Conservation (phyloP, 2,329 filamentous ascomycete species). For the Hypoxylon sp. region DNA sequence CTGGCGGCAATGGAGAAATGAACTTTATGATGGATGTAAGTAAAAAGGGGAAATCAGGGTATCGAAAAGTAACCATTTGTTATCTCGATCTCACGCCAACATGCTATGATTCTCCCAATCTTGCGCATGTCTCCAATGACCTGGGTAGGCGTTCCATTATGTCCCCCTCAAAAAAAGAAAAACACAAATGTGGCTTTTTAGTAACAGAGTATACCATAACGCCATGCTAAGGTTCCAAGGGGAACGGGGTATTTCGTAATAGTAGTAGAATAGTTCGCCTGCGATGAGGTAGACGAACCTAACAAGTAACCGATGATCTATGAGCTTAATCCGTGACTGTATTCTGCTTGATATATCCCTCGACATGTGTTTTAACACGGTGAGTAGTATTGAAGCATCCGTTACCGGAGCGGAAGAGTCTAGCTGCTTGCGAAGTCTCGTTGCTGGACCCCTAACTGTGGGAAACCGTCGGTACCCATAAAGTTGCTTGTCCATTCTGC, state of each 20-base stretch:
- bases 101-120: slow-evolving; percentile 4
- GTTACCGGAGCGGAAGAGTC: not conserved
- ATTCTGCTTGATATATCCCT: not conserved
- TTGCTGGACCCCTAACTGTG: slow-evolving; percentile 21
- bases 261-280: not conserved
- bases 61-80: slow-evolving; percentile 20
- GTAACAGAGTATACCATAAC: slow-evolving; percentile 13
- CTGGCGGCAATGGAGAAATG: not conserved
- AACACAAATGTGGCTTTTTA: not conserved
- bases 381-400: not conserved
- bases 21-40: not conserved
- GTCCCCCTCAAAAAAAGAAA: not conserved
- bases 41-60: slow-evolving; percentile 3
- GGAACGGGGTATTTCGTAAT: not conserved
- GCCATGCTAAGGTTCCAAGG: slow-evolving; percentile 9
- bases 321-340: not conserved
- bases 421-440: slow-evolving; percentile 1
- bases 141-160: no score
- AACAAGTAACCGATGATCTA: not conserved
- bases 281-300: not conserved
- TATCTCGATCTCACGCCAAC: slow-evolving; percentile 5
- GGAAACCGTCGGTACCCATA: slow-evolving; percentile 19
- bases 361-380: not conserved
- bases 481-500: slow-evolving; percentile 24
- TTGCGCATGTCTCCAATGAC: not conserved